Conservation (phyloP, 1,139 yeast genomes). For the Diutina pseudorugosa region DNA sequence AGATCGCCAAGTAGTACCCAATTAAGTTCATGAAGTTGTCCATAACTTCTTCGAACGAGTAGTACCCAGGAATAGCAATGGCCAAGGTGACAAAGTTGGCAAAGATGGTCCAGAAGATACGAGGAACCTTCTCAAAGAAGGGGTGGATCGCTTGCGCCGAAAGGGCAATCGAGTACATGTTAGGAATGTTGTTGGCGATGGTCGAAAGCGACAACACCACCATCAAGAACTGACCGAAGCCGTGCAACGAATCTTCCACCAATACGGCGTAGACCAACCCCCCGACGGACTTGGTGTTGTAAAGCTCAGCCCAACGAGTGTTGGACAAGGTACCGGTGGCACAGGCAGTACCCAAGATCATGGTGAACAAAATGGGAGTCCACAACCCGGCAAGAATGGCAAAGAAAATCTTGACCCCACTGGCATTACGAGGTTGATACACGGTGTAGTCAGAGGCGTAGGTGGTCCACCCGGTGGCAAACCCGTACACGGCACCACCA, state of each 20-base stretch:
- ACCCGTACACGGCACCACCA: constrained; percentile 80
- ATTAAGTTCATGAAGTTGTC: constrained; percentile 80
- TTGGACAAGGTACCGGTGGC: constrained; percentile 47
- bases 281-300: constrained; percentile 52
- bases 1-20: constrained; percentile 84
- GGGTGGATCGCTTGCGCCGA: constrained; percentile 80
- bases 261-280: constrained; percentile 72
- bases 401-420: constrained; percentile 46
- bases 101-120: constrained; percentile 66
- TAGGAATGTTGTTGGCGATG: constrained; percentile 83
- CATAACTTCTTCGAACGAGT: constrained; percentile 61
- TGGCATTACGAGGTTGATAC: constrained; percentile 59
- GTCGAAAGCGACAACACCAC: constrained; percentile 76
- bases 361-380: constrained; percentile 58
- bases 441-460: constrained; percentile 89
- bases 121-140: constrained; percentile 58
- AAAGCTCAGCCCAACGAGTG: constrained; percentile 38
- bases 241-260: constrained; percentile 69
- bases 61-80: constrained; percentile 80
- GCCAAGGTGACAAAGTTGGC: constrained; percentile 75
- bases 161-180: constrained; percentile 80
- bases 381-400: constrained; percentile 52
- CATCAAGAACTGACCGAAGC: constrained; percentile 84
- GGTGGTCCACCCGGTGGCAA: constrained; percentile 92
- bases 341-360: constrained; percentile 82